Base-by-base conservation (phyloP, 2,329 filamentous ascomycete species). In the Biscogniauxia sp. region DNA sequence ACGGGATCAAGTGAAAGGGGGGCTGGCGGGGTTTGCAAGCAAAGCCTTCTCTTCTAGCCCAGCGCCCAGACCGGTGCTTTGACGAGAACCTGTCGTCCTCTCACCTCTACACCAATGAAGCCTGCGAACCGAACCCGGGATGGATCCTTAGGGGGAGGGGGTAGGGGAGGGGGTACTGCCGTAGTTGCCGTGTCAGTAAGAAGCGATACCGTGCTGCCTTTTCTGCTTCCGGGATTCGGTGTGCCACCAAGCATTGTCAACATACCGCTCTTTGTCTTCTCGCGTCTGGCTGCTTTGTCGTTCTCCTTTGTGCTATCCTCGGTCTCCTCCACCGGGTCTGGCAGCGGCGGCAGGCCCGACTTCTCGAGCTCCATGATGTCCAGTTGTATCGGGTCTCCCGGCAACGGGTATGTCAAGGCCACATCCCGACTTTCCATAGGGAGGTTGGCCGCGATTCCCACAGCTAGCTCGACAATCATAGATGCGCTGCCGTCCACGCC, bases 351-450 rank as follows among this genome's bases (percentile, higher is more conserved):
- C 41, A 93, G 78, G 0, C 82, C 82, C 11, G 77, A 75, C 78
- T 98, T 85, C 73, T 98, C 95, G 3, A 92, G 78, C 70, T 96
- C 96, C 93, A 98, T 97, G 64, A 91, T 82, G 4, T 88, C 84
- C 1, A 86, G 79, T 62, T 88, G 82, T 60, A 98, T 81, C 51
- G 82, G 75, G 52, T 90, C 85, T 51, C 91, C 91, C 0, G 95
- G 94, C 60, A 89, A 78, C 56, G 93, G 93, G 73, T 97, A 97
- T 64, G 89, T 87, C 62, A 99, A 89, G 51, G 87, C 88, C 17
- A 99, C 91, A 71, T 98, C 95, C 65, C 95, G 87, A 68, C 92
- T 95, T 76, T 99, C 95, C 49, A 96, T 78, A 0, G 95, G 94
- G 53, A 98, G 78, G 73, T 97, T 96, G 61, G 89, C 85, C 0